A percentile compares a stretch with the other conserved stretches of the same genome.
Conservation (phyloP, 768 basidiomycete genomes). For the Boletus insuetus region DNA sequence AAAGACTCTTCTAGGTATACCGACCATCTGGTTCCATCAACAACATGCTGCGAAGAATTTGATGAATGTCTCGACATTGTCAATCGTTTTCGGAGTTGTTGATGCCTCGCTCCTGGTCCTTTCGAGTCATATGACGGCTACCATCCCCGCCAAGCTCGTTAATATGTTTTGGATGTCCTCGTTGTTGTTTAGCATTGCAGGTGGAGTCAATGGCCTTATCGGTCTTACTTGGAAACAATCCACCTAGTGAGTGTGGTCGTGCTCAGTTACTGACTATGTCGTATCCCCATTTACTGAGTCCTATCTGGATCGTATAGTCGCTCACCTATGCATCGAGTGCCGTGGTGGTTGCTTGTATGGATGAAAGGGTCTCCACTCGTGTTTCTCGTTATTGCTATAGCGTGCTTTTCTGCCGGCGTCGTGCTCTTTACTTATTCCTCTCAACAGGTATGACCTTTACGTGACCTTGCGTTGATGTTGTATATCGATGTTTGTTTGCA, state of each 20-base stretch:
- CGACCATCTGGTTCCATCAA: conserved; percentile 51
- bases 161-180: conserved; percentile 56
- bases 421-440: conserved; percentile 77
- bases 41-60: conserved; percentile 47
- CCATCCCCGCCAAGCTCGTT: conserved; percentile 36
- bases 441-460: conserved; percentile 44
- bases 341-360: conserved; percentile 66
- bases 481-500: conserved; percentile 25
- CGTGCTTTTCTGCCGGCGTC: conserved; percentile 75
- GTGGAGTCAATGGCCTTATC: conserved; percentile 49
- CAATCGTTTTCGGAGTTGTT: conserved; percentile 52
- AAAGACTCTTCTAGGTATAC: conserved; percentile 37
- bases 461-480: neutral
- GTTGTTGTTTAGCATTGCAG: conserved; percentile 49
- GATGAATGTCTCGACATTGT: conserved; percentile 51
- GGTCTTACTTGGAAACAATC: conserved; percentile 56
- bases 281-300: neutral
- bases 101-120: conserved; percentile 48
- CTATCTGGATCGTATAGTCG: conserved; percentile 27
- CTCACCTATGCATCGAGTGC: conserved; percentile 50
- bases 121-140: conserved; percentile 34
- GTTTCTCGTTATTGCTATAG: conserved; percentile 79
- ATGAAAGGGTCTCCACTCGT: conserved; percentile 82
- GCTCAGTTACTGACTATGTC: neutral
- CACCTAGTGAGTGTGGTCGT: conserved; percentile 40